Conservation (phyloP, 306 rosid genomes). For the Inga oerstediana region DNA sequence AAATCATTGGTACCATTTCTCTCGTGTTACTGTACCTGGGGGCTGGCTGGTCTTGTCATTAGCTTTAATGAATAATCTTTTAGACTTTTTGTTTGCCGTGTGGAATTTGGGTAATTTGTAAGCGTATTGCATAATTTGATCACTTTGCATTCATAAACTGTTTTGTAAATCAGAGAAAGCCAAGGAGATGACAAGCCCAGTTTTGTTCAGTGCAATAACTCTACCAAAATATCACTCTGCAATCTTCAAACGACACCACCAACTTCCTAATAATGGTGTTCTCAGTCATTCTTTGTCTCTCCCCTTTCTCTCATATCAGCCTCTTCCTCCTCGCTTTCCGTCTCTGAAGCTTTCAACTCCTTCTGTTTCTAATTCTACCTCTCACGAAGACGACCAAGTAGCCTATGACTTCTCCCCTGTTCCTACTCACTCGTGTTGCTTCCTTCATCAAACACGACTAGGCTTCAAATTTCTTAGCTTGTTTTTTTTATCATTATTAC, state of each 20-base stretch:
- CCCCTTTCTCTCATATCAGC: not conserved
- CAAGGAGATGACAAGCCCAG: constrained; percentile 11
- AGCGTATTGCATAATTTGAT: no score
- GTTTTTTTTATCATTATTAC: constrained; percentile 1
- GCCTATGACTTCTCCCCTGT: constrained; percentile 53
- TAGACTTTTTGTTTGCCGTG: not conserved
- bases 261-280: not conserved
- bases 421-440: not conserved
- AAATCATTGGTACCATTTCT: not conserved
- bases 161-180: no score
- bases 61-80: not conserved
- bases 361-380: constrained; percentile 10
- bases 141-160: not conserved
- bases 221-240: not conserved
- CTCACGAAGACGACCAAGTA: not conserved
- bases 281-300: constrained; percentile 22
- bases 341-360: not conserved
- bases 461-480: constrained; percentile 46
- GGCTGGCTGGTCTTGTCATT: not conserved
- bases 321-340: not conserved
- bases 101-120: not conserved
- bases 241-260: not conserved
- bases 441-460: constrained; percentile 25
- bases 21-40: no score
- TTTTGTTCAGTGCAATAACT: not conserved